Evolutionary conservation across 139 green algal species (phyloP), one percentile per base, ranked within the genome.

Genomic region (Zygnema cylindricum): DNA sequence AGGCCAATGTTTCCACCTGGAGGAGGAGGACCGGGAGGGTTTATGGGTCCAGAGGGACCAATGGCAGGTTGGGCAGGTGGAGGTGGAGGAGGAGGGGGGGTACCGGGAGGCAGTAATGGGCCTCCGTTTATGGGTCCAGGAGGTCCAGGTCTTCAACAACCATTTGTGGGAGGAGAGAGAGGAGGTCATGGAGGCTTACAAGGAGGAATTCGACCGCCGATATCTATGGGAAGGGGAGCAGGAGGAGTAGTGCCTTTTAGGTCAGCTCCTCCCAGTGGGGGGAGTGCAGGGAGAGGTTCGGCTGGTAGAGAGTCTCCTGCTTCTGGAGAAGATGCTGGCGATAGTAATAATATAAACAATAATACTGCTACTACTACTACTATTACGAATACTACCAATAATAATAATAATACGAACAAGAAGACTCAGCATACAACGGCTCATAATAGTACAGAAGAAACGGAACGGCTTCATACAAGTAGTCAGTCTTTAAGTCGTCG

Each of bases 241-340:
- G 3, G 71, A 16, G 71, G 71, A n/a, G 3, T 11, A 79, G 71
- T 25, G 7, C 36, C 36, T 11, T 11, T 41, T 43, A 30, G 57
- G 25, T 35, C 57, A 73, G 57, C 30, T 54, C 36, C 71, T 54
- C 36, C 36, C 71, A 43, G 36, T 16, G 71, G 71, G 38, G 7
- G 71, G 25, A 30, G 30, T 73, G 57, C 57, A 73, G 57, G 57
- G 25, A 30, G 30, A 3, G 71, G 36, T 54, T 7, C 11, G 36
- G 71, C 71, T 79, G 71, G 36, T n/a, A 54, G 36, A 11, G 71
- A 41, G 36, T 41, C 71, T 79, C 71, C 38, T 11, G 11, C 21
- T 11, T 79, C 71, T 7, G 71, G 71, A n/a, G 71, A 43, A 79
- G 71, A 43, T 40, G n/a, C n/a, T n/a, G 57, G 57, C 57, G 57